Conservation (phyloP, 2,329 filamentous ascomycete species). For the Coniochaeta pulveracea region DNA sequence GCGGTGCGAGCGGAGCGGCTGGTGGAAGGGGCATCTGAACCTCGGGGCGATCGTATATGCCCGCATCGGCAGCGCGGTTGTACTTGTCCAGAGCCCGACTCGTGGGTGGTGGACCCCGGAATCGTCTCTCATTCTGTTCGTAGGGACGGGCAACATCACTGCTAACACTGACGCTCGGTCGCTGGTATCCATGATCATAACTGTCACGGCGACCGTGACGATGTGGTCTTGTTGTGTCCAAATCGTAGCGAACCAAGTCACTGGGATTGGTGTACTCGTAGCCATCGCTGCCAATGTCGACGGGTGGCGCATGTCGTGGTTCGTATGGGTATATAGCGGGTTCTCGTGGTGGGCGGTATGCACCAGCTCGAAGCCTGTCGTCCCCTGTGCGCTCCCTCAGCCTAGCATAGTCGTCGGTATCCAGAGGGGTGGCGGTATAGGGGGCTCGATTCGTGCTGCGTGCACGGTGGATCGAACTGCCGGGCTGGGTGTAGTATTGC, state of each 20-base stretch:
- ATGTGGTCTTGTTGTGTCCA: slow-evolving; percentile 36
- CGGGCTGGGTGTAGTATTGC: slow-evolving; percentile 44
- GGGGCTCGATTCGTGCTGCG: slow-evolving; percentile 28
- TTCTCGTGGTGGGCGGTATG: slow-evolving; percentile 34
- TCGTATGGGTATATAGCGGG: slow-evolving; percentile 29
- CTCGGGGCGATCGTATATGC: slow-evolving; percentile 33
- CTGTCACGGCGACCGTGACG: slow-evolving; percentile 37
- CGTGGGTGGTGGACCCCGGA: slow-evolving; percentile 51
- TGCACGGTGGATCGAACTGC: slow-evolving; percentile 38
- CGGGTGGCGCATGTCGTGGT: slow-evolving; percentile 28
- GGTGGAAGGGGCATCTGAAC: slow-evolving; percentile 35
- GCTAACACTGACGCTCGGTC: slow-evolving; percentile 40
- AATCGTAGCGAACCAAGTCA: slow-evolving; percentile 49
- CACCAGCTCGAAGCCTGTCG: slow-evolving; percentile 27
- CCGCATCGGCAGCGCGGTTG: slow-evolving; percentile 28
- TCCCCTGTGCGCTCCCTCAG: slow-evolving; percentile 34
- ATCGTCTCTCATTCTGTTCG: slow-evolving; percentile 20
- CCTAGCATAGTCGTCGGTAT: slow-evolving; percentile 39
- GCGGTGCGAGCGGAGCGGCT: slow-evolving; percentile 25
- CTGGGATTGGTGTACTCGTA: slow-evolving; percentile 55
- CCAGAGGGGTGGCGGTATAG: slow-evolving; percentile 33
- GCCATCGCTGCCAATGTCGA: slow-evolving; percentile 46
- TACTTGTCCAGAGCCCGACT: slow-evolving; percentile 63
- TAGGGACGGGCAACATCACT: slow-evolving; percentile 34
- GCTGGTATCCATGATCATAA: slow-evolving; percentile 41